Evolutionary conservation across 75 land plant species (phyloP).

Genomic region (Cunninghamia lanceolata): DNA sequence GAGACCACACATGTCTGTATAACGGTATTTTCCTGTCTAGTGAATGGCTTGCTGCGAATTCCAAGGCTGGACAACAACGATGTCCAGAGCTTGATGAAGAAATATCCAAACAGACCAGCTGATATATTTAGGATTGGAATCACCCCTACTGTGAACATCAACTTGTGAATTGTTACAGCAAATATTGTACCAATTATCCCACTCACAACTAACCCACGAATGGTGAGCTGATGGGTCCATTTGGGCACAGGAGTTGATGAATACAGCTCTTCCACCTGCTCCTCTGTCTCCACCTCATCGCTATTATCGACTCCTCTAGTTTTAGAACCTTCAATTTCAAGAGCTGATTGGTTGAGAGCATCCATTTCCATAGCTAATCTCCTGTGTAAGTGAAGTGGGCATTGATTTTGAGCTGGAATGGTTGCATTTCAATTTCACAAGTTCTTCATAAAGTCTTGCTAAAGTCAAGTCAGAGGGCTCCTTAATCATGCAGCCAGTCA

Average conservation of each 20-base stretch:
- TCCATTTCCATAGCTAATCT: neutral
- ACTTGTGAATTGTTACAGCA: slow-evolving; percentile 28
- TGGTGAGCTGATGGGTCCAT: slow-evolving; percentile 31
- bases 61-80: slow-evolving; percentile 13
- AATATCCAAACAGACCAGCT: slow-evolving; percentile 32
- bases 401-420: too few relatives aligned
- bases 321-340: neutral
- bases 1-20: slow-evolving; percentile 31
- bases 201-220: slow-evolving; percentile 27
- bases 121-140: slow-evolving; percentile 39
- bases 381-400: neutral
- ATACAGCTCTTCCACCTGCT: neutral
- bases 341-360: neutral
- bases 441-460: too few relatives aligned
- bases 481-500: too few relatives aligned
- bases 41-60: slow-evolving; percentile 20
- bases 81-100: slow-evolving; percentile 31
- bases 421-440: too few relatives aligned
- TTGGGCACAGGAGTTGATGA: slow-evolving; percentile 15
- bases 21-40: slow-evolving; percentile 19
- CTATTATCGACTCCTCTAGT: neutral
- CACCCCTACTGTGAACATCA: slow-evolving; percentile 32
- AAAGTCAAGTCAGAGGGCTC: too few relatives aligned
- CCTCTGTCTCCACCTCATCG: neutral
- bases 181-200: slow-evolving; percentile 17